phyloP scores from a whole-genome alignment of 306 rosid genomes.

The Bauhinia variegata region DNA sequence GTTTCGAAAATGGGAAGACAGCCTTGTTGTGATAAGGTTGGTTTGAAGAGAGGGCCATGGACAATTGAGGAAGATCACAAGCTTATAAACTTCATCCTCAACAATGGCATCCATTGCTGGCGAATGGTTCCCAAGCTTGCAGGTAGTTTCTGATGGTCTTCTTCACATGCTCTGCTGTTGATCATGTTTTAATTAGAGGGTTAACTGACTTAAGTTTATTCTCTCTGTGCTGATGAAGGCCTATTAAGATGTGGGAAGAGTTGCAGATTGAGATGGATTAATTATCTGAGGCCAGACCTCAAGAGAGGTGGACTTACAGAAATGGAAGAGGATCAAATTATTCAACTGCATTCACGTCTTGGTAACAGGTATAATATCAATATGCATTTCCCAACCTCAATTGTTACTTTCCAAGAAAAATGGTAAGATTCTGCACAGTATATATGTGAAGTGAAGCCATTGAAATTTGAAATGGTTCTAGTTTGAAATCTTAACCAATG shows the following conservation, averaged over 20 bases:
- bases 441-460: background rate
- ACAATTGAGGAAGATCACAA: constrained; percentile 93
- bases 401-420: background rate
- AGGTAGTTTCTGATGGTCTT: constrained; percentile 45
- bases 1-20: constrained; percentile 75
- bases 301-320: constrained; percentile 93
- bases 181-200: background rate
- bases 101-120: constrained; percentile 97
- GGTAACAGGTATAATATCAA: constrained; percentile 77
- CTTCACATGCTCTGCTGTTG: background rate
- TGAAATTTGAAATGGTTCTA: background rate
- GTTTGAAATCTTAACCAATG: background rate
- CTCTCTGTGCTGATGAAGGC: constrained; percentile 52
- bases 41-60: constrained; percentile 97
- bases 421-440: background rate
- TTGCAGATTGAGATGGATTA: constrained; percentile 96
- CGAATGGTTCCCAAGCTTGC: constrained; percentile 97
- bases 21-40: constrained; percentile 95
- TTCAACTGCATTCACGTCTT: constrained; percentile 79
- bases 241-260: constrained; percentile 94
- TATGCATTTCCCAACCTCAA: background rate
- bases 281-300: constrained; percentile 94
- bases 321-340: constrained; percentile 83
- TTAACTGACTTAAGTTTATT: constrained; percentile 26
- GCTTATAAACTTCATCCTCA: constrained; percentile 83